These are phyloP conservation scores for Carpinus viminea DNA, from an alignment of 306 rosid genomes.

Conservation along the genomic window DNA sequence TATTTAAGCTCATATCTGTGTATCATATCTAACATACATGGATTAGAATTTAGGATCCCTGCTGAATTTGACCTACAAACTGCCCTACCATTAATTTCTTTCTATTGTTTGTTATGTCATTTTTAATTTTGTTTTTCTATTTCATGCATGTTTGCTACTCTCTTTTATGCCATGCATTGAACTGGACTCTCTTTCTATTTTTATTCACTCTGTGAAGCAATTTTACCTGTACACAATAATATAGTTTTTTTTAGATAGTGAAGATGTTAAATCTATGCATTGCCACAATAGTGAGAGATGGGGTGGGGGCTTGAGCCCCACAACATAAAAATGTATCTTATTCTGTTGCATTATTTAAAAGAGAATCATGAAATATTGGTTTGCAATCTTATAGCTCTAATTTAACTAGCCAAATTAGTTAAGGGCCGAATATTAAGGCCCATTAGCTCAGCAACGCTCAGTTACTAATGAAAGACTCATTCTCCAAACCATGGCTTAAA, in stretches of 20 bases:
- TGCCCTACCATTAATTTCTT: neutral
- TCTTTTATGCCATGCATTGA: neutral
- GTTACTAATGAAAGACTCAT: no score
- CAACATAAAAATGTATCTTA: no score
- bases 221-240: neutral
- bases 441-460: no score
- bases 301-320: neutral
- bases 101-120: neutral
- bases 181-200: neutral
- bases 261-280: neutral
- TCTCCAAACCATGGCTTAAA: no score
- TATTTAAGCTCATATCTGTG: neutral
- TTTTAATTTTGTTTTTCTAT: neutral
- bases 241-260: neutral
- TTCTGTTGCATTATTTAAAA: no score
- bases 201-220: neutral
- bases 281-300: neutral
- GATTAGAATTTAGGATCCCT: neutral
- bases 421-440: no score
- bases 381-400: neutral
- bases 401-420: no score
- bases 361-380: neutral
- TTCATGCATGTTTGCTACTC: neutral
- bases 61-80: neutral
- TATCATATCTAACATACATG: neutral